Evolutionary conservation across 208 protist genomes (phyloP), one percentile per base, ranked within the genome.

Genomic region (Endotrypanum monterogeii): DNA sequence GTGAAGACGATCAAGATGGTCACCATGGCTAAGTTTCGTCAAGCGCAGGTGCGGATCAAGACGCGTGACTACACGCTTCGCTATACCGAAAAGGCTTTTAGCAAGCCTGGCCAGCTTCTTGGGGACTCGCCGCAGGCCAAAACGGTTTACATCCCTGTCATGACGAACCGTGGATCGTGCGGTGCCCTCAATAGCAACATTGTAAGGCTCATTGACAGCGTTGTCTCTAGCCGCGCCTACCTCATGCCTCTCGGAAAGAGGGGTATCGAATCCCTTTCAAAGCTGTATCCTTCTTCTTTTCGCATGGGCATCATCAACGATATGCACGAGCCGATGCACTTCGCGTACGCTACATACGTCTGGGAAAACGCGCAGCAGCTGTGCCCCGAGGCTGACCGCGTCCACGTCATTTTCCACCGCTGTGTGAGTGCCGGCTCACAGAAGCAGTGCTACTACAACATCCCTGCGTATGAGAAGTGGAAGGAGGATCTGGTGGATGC

Each of bases 1-100:
- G 91, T 97, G 44, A 97, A 94, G 84, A 97, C 93, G 20, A 97
- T 97, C 63, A 97, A 97, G 82, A 96, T 95, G 90, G 91, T 97
- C n/a, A 95, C 93, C 25, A 78, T 97, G 65, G 91, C 93, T 35
- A 97, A 97, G 76, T 97, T 89, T 79, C 89, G 91, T 32, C 79
- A 85, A 66, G 79, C 88, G 20, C 89, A 96, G 80, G 65, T 67
- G 37, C 89, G 91, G 60, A 86, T 90, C 37, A 94, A 93, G 75
- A 97, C 91, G 16, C 91, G 93, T 62, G 93, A 97, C 67, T 94
- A 89, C 82, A 96, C 91, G 23, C 84, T 97, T 39, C 88, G 93
- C 54, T 97, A 97, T 83, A 94, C 91, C 52, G 90, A 94, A 82
- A 94, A 95, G 83, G 88, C 91, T 23, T 97, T 97, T 84, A 91